These are phyloP conservation scores for Salix udensis DNA, from an alignment of 345 rosid species.

Conservation along the genomic window DNA sequence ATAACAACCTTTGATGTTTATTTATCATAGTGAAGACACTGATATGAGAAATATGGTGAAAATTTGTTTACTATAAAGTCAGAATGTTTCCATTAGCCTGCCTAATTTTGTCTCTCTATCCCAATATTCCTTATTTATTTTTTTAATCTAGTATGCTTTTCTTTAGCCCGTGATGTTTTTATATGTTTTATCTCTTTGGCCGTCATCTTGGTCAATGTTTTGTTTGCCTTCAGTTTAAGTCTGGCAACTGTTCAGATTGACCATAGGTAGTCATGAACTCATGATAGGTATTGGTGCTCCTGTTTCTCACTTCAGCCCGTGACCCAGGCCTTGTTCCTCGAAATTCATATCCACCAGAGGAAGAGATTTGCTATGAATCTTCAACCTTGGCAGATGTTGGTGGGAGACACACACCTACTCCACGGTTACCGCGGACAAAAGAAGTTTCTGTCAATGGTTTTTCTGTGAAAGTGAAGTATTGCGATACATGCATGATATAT, in stretches of 20 bases:
- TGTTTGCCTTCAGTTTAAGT: background rate
- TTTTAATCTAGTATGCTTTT: background rate
- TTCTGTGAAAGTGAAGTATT: slow-evolving; percentile 43
- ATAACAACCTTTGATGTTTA: background rate
- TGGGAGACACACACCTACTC: slow-evolving; percentile 38
- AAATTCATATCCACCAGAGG: slow-evolving; percentile 45
- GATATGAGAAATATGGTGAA: background rate
- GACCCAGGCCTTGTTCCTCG: slow-evolving; percentile 60
- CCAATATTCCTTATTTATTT: background rate
- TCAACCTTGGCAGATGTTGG: slow-evolving; percentile 26
- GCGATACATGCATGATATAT: slow-evolving; percentile 50
- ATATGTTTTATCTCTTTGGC: background rate
- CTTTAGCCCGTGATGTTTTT: background rate
- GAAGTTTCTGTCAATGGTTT: slow-evolving; percentile 33
- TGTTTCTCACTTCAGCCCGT: slow-evolving; percentile 43
- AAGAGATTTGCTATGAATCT: slow-evolving; percentile 33
- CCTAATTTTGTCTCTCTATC: background rate
- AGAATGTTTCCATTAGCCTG: slow-evolving; percentile 1
- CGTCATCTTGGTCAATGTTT: background rate
- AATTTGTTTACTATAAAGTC: background rate
- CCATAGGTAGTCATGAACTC: slow-evolving; percentile 6
- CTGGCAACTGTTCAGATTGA: background rate
- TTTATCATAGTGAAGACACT: background rate
- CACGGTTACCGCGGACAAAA: slow-evolving; percentile 35
- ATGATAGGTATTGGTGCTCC: slow-evolving; percentile 42